Evolutionary conservation across 1,284 basidiomycete genomes (phyloP).

Genomic region (Ganoderma meredithae): DNA sequence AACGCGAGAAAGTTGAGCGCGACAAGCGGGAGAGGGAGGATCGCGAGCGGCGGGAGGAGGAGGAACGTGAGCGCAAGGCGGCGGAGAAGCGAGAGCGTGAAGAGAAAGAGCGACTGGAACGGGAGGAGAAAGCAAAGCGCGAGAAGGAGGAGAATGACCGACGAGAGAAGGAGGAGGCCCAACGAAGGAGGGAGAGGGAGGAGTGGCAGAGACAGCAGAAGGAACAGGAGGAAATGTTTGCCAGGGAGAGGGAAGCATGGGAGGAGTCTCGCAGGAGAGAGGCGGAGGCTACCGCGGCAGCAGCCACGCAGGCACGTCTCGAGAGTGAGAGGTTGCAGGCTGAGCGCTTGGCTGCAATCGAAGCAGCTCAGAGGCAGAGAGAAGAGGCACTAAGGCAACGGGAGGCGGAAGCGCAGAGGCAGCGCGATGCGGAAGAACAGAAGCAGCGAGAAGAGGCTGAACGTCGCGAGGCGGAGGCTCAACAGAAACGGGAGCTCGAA

Average conservation of each 20-base stretch:
- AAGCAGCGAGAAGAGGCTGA: conserved; percentile 17
- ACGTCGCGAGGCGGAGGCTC: conserved; percentile 14
- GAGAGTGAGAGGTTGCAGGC: conserved; percentile 16
- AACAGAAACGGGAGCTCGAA: conserved; percentile 13
- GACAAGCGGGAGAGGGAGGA: conserved; percentile 34
- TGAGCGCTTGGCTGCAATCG: conserved; percentile 23
- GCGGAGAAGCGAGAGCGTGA: conserved; percentile 26
- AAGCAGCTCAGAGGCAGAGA: conserved; percentile 28
- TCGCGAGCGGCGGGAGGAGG: conserved; percentile 30
- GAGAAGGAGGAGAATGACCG: conserved; percentile 17
- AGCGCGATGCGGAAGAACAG: conserved; percentile 18
- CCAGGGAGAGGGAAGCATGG: conserved; percentile 23
- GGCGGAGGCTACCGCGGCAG: conserved; percentile 16
- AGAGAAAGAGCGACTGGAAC: conserved; percentile 10
- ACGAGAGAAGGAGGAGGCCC: conserved; percentile 12
- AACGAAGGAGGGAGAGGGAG: conserved; percentile 20
- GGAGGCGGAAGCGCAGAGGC: conserved; percentile 11
- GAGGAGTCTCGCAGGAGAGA: conserved; percentile 24
- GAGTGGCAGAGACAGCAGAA: conserved; percentile 17
- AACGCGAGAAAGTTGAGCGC: conserved; percentile 36
- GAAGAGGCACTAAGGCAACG: conserved; percentile 6
- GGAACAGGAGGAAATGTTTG: conserved; percentile 22
- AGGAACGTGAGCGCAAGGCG: conserved; percentile 22
- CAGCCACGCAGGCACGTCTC: conserved; percentile 13
- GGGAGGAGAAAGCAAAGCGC: conserved; percentile 28